Base-by-base conservation (phyloP, 345 rosid genomes). In the Brassica rapa region DNA sequence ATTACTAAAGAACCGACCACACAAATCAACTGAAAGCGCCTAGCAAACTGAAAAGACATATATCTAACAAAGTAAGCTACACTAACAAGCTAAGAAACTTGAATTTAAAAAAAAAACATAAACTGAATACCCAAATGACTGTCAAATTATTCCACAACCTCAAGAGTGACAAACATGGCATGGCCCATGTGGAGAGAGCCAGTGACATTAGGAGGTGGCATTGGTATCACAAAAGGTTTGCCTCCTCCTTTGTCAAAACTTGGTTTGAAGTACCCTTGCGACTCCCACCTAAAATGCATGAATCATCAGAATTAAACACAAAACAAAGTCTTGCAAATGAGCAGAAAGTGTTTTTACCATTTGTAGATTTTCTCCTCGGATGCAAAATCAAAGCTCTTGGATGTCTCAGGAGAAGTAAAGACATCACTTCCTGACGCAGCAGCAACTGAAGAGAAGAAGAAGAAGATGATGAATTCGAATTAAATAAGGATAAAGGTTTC, bases 171-270 rank as follows among this genome's bases (percentile, higher is more conserved):
- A 82, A 92, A 94, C 94, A 94, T 92, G 0, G 98, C 98, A 85
- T 94, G 98, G 53, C 98, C 98, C 97, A 94, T 94, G 84, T 94
- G 97, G 77, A 94, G 86, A 16, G 95, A 92, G 62, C 98, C 98
- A 32, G 98, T 94, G 72, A 94, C 98, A 77, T 94, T 94, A 66
- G 98, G 98, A 61, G 98, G 98, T 53, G 97, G 97, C 98, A 94
- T 94, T 8, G 98, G 79, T 83, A 94, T 63, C 69, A 94, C 98
- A 83, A 94, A 92, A 77, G 97, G 97, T 77, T 83, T 90, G 78
- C 83, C 77, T 81, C 83, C 76, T 81, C 88, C 95, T 46, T 69
- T 62, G 56, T 94, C 93, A 74, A 84, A 84, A 66, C 66, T 88
- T 43, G 97, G 98, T 81, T 83, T 94, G 80, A 94, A 94, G 81